A percentile compares a stretch with the other conserved stretches of the same genome.
Evolutionary conservation across 495 filamentous ascomycete genomes (phyloP).

Genomic region (Lasiosphaeria hispida): DNA sequence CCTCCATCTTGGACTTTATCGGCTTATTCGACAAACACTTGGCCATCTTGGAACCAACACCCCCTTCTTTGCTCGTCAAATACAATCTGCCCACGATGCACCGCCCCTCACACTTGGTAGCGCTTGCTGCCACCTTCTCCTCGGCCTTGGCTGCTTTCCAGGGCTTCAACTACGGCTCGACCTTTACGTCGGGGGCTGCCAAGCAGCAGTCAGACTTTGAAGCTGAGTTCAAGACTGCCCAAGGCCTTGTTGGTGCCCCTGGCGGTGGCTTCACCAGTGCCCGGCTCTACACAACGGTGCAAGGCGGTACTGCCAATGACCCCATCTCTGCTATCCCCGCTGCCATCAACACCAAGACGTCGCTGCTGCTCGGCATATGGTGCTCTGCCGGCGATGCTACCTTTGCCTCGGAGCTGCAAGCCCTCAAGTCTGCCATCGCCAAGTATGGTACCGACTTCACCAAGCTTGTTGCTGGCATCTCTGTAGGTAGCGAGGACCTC

Average conservation of each 20-base stretch:
- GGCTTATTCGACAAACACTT: background rate
- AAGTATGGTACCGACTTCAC: constrained; percentile 62
- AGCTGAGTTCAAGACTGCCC: constrained; percentile 66
- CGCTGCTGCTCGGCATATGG: constrained; percentile 77
- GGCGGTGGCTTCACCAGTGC: constrained; percentile 68
- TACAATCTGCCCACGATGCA: constrained; percentile 30
- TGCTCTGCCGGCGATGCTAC: constrained; percentile 61
- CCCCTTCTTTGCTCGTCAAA: background rate
- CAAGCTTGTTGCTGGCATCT: constrained; percentile 74
- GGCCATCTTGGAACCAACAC: background rate
- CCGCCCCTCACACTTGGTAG: constrained; percentile 23
- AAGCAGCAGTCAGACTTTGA: constrained; percentile 67
- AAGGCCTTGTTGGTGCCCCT: constrained; percentile 63
- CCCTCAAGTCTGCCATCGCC: constrained; percentile 60
- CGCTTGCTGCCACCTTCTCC: constrained; percentile 30
- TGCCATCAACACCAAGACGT: constrained; percentile 69
- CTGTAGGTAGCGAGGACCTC: constrained; percentile 86
- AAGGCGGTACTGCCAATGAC: constrained; percentile 53
- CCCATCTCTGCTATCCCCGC: constrained; percentile 71
- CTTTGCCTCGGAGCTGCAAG: constrained; percentile 66
- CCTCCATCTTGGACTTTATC: too few species aligned
- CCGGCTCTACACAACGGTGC: constrained; percentile 51
- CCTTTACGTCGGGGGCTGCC: constrained; percentile 55
- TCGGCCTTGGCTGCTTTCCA: constrained; percentile 43
- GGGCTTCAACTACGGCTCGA: constrained; percentile 83